Evolutionary conservation across 2,329 filamentous ascomycete genomes (phyloP), one percentile per base, ranked within the genome.

Genomic region (Monosporascus sp.): DNA sequence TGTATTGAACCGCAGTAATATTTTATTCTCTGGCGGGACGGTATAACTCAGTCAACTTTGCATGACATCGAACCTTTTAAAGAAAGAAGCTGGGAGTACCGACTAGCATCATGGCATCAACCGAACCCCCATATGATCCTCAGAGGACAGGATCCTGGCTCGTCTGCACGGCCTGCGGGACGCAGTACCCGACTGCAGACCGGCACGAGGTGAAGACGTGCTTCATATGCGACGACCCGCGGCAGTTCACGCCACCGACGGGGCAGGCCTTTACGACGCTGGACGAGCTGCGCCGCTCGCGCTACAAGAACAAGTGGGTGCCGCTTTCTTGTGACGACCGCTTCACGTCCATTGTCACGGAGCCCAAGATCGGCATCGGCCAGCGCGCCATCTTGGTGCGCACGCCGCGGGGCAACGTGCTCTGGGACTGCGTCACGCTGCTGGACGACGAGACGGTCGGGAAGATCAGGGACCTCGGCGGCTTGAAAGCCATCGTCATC

Each of bases 391-490:
- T 91, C 47, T 73, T 95, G 2, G 72, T 93, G 14, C 74, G 78
- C 48, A 89, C 87, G 0, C 74, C 80, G 0, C 54, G 68, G 0
- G 88, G 89, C 0, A 92, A 92, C 65, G 69, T 94, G 1, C 79
- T 94, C 2, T 95, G 89, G 89, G 90, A 94, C 68, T 84, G 86
- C 56, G 74, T 94, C 52, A 79, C 88, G 0, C 82, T 84, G 57
- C 72, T 94, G 3, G 86, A 92, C 65, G 70, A 78, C 1, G 76
- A 77, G 3, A 92, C 88, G 0, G 69, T 88, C 0, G 64, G 70
- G 1, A 66, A 69, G 52, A 82, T 93, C 60, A 74, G 79, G 6
- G 65, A 64, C 0, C 73, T 84, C 6, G 89, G 89, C 44, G 88
- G 87, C 0, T 64, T 95, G 14, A 73, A 74, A 36, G 88, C 85